Conservation (phyloP, 345 rosid genomes). For the Clarkia xantiana region DNA sequence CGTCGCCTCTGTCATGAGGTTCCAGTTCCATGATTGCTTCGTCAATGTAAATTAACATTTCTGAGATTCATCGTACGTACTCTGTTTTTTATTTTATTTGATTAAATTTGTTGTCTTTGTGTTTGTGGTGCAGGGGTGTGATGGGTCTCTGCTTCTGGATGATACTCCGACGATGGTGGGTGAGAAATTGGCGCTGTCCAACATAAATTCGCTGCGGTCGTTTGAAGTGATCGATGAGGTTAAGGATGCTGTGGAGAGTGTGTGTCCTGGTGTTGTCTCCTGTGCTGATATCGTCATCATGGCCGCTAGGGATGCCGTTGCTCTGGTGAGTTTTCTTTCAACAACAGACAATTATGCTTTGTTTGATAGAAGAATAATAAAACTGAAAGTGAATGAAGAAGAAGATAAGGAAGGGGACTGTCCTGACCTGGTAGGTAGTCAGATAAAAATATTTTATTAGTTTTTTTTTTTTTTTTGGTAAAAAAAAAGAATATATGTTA, state of each 20-base stretch:
- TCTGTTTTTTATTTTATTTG: background rate
- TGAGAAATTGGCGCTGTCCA: constrained; percentile 68
- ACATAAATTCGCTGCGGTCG: constrained; percentile 71
- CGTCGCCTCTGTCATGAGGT: constrained; percentile 85
- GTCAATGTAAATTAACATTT: constrained; percentile 39
- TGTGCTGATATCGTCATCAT: constrained; percentile 84
- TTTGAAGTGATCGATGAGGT: constrained; percentile 58
- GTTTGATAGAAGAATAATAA: background rate
- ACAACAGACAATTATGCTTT: background rate
- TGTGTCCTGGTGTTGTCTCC: constrained; percentile 66
- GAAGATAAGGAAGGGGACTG: too few relatives aligned
- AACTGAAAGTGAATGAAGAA: too few relatives aligned
- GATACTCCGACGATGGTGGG: constrained; percentile 71
- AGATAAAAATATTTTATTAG: too few relatives aligned
- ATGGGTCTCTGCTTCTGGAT: constrained; percentile 69
- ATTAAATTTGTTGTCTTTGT: too few relatives aligned
- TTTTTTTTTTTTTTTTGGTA: too few relatives aligned
- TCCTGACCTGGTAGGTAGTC: too few relatives aligned
- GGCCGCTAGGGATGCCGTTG: constrained; percentile 87
- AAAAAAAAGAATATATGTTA: too few relatives aligned
- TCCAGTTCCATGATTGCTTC: constrained; percentile 93
- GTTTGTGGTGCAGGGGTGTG: constrained; percentile 45
- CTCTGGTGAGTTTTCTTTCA: constrained; percentile 34
- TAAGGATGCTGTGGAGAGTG: constrained; percentile 59
- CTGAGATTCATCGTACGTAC: background rate